phyloP scores from a whole-genome alignment of 78 protist species.

The Bigelowiella natans region DNA sequence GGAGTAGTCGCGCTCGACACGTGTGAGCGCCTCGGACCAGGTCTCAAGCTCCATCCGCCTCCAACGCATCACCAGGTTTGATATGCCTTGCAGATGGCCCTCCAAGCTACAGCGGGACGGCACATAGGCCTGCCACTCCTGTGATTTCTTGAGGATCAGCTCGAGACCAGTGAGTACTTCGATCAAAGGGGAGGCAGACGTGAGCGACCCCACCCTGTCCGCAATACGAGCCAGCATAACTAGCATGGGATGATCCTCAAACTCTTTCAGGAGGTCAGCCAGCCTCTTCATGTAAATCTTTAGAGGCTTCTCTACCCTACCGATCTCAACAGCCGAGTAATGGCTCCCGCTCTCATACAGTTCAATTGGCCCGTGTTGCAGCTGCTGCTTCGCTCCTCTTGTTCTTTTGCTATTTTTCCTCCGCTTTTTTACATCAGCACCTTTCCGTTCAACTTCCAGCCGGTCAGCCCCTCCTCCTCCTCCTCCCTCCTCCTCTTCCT shows the following conservation, averaged over 20 bases:
- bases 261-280: constrained; percentile 18
- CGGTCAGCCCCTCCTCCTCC: too few relatives aligned
- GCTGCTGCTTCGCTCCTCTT: too few relatives aligned
- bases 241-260: constrained; percentile 45
- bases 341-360: not conserved
- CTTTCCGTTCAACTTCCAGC: too few relatives aligned
- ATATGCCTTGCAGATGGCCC: constrained; percentile 9
- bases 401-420: too few relatives aligned
- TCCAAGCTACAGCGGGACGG: constrained; percentile 21
- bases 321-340: not conserved
- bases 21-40: constrained; percentile 52
- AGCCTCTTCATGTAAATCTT: not conserved
- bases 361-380: too few relatives aligned
- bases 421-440: too few relatives aligned
- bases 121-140: constrained; percentile 58
- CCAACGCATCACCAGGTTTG: constrained; percentile 46
- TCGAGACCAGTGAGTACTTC: constrained; percentile 51
- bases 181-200: constrained; percentile 38
- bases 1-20: not conserved
- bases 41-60: constrained; percentile 34
- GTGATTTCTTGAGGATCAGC: constrained; percentile 43
- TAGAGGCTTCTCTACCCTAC: not conserved
- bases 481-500: too few relatives aligned
- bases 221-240: not conserved
- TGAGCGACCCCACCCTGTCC: constrained; percentile 21